A percentile compares a stretch with the other conserved stretches of the same genome.
phyloP scores from a whole-genome alignment of 2,329 filamentous ascomycete species.

The Lachnellula hyalina region DNA sequence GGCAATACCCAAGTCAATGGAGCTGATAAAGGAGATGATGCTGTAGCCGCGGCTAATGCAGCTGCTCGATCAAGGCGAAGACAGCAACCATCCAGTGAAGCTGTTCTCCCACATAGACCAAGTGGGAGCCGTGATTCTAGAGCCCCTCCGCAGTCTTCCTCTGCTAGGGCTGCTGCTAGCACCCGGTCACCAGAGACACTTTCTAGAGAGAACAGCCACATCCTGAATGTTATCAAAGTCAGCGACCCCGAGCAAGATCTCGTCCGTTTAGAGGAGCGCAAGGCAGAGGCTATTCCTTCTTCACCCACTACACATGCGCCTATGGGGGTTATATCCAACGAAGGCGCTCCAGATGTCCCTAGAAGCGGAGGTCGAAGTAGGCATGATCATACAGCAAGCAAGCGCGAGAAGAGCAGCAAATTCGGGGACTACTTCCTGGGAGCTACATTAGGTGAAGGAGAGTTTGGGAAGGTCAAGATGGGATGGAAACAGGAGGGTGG shows the following conservation, averaged over 20 bases:
- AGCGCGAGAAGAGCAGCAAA: slow-evolving; percentile 69
- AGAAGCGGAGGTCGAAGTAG: slow-evolving; percentile 45
- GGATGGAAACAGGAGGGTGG: slow-evolving; percentile 96
- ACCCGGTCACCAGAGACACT: slow-evolving; percentile 51
- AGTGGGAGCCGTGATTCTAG: slow-evolving; percentile 37
- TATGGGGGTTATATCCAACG: slow-evolving; percentile 44
- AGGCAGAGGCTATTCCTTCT: slow-evolving; percentile 51
- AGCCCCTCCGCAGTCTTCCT: slow-evolving; percentile 31
- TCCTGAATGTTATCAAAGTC: slow-evolving; percentile 71
- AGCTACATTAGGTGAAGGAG: slow-evolving; percentile 92
- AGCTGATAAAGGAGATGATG: slow-evolving; percentile 34
- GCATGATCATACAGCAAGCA: slow-evolving; percentile 47
- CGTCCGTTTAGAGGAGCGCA: slow-evolving; percentile 64
- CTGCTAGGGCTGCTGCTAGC: slow-evolving; percentile 37
- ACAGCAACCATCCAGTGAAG: slow-evolving; percentile 39
- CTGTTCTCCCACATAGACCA: slow-evolving; percentile 35
- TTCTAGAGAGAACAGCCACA: slow-evolving; percentile 71
- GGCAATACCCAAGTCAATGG: slow-evolving; percentile 37
- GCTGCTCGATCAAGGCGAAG: slow-evolving; percentile 41
- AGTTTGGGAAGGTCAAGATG: slow-evolving; percentile 98
- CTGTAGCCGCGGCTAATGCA: slow-evolving; percentile 5
- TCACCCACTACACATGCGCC: slow-evolving; percentile 40
- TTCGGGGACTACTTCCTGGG: slow-evolving; percentile 96
- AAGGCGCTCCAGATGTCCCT: slow-evolving; percentile 42
- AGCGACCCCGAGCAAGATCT: slow-evolving; percentile 71